These are phyloP conservation scores for Chlamydomonas sp. DNA, from an alignment of 139 green algal genomes.

Conservation along the genomic window DNA sequence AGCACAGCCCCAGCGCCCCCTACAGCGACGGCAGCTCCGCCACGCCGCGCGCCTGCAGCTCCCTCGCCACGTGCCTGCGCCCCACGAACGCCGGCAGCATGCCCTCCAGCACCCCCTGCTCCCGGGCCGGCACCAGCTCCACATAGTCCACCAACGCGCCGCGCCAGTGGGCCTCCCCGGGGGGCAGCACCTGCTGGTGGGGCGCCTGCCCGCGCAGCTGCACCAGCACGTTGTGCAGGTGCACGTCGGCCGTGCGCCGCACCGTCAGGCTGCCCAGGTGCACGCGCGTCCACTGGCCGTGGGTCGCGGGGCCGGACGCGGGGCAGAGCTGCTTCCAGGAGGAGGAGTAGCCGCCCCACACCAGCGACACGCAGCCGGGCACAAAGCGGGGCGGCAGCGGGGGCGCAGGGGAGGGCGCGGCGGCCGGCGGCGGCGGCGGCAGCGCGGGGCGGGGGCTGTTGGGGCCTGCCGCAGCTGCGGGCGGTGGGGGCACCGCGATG, in stretches of 20 bases:
- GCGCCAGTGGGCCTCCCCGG: constrained; percentile 10
- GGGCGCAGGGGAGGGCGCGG: not conserved
- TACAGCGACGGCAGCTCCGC: too few relatives aligned
- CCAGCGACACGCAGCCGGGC: not conserved
- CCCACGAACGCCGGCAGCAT: not conserved
- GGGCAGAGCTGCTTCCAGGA: constrained; percentile 26
- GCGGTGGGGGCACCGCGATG: too few relatives aligned
- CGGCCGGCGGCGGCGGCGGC: not conserved
- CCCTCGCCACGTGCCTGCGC: too few relatives aligned
- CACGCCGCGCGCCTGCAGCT: too few relatives aligned
- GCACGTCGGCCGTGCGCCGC: constrained; percentile 8
- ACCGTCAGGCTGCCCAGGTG: not conserved
- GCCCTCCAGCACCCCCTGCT: not conserved
- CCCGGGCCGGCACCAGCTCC: constrained; percentile 12
- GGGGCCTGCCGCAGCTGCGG: too few relatives aligned
- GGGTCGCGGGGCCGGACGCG: not conserved
- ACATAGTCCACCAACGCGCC: constrained; percentile 34
- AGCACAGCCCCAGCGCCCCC: too few relatives aligned
- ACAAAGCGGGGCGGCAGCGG: not conserved
- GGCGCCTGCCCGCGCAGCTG: not conserved
- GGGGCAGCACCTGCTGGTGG: not conserved
- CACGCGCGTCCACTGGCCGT: not conserved
- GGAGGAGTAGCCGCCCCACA: constrained; percentile 5
- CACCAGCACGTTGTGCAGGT: constrained; percentile 25
- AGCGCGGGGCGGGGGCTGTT: too few relatives aligned